These are phyloP conservation scores for Sugiyamaella floridensis DNA, from an alignment of 805 yeast genomes.

Conservation along the genomic window DNA sequence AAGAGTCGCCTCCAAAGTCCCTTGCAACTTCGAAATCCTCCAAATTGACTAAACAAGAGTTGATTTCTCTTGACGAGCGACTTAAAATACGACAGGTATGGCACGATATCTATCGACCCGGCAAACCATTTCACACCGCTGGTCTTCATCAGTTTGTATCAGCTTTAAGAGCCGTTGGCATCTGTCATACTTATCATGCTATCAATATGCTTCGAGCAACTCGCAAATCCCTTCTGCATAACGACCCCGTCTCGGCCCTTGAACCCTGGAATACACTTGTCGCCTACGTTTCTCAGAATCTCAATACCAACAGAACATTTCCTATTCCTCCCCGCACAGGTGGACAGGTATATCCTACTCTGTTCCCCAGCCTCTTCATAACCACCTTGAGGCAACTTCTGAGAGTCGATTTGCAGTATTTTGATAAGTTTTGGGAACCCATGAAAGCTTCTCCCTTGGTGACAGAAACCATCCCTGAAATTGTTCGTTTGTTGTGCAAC, in stretches of 20 bases:
- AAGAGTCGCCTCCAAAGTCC: too few species aligned
- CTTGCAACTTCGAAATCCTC: too few species aligned
- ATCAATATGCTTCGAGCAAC: too few species aligned
- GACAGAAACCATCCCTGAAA: slow-evolving; percentile 9
- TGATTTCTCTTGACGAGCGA: too few species aligned
- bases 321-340: neutral
- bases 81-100: too few species aligned
- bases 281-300: neutral
- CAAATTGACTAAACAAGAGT: too few species aligned
- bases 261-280: neutral
- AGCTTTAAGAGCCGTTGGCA: neutral
- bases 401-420: neutral
- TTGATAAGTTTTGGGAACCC: slow-evolving; percentile 9
- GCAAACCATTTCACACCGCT: neutral
- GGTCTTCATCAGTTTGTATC: neutral
- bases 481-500: slow-evolving; percentile 4
- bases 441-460: slow-evolving; percentile 4
- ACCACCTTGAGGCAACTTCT: neutral
- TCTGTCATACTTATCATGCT: neutral
- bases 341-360: neutral
- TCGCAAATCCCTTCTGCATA: too few species aligned
- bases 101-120: too few species aligned
- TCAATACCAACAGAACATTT: neutral
- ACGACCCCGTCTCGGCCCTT: neutral
- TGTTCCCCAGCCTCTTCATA: neutral